Evolutionary conservation across 495 filamentous ascomycete species (phyloP).

Genomic region (Cudoniella acicularis): DNA sequence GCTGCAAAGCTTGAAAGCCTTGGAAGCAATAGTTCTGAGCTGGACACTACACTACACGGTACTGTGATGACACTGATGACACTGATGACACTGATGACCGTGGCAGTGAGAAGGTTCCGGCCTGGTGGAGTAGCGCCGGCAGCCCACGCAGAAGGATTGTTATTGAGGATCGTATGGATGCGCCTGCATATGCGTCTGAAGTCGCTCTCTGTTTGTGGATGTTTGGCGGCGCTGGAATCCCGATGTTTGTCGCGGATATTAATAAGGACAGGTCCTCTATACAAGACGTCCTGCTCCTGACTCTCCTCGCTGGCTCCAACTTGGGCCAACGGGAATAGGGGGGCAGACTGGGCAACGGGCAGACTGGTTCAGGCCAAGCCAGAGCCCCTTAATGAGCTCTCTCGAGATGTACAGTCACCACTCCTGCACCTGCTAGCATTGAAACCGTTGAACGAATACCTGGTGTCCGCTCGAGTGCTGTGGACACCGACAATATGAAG

Average conservation of each 20-base stretch:
- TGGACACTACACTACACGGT: too few species aligned
- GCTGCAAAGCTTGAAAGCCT: too few species aligned
- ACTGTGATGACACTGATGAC: too few species aligned
- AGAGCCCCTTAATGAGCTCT: too few species aligned
- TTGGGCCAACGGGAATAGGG: not conserved
- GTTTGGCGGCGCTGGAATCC: not conserved
- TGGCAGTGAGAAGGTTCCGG: too few species aligned
- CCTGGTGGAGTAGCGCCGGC: not conserved
- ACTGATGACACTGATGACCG: too few species aligned
- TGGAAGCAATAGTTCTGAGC: too few species aligned
- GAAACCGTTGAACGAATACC: not conserved
- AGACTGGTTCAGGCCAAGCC: too few species aligned
- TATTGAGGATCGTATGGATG: conserved; percentile 1
- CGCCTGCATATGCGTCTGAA: conserved; percentile 17
- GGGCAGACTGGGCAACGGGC: too few species aligned
- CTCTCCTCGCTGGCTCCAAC: not conserved
- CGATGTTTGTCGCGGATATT: conserved; percentile 22
- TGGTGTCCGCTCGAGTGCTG: not conserved
- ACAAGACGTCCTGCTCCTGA: conserved; percentile 9
- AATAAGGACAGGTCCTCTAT: conserved; percentile 17
- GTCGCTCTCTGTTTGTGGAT: conserved; percentile 3
- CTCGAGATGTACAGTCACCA: too few species aligned
- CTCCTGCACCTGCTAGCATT: too few species aligned
- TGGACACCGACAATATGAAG: not conserved
- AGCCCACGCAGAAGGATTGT: not conserved